phyloP scores from a whole-genome alignment of 768 basidiomycete species.

The Mycena amicta region DNA sequence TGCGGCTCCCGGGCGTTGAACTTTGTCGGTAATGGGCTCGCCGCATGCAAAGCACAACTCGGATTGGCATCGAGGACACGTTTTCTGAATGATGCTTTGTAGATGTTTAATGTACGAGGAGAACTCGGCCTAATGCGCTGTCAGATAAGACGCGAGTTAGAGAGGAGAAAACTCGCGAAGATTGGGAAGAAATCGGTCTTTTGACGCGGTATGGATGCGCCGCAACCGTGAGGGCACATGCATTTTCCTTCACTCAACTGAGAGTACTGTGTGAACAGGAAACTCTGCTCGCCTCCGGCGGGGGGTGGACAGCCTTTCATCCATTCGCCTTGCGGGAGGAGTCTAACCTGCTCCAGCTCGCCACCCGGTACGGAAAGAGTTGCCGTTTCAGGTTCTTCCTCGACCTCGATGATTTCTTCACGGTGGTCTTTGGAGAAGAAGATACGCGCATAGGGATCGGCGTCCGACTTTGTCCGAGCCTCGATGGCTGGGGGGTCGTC shows the following conservation, averaged over 20 bases:
- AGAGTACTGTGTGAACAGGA: slow-evolving; percentile 83
- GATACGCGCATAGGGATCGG: slow-evolving; percentile 92
- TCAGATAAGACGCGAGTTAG: slow-evolving; percentile 17
- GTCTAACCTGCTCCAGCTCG: slow-evolving; percentile 48
- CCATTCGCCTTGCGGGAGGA: slow-evolving; percentile 91
- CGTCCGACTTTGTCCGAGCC: slow-evolving; percentile 50
- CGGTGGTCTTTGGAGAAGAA: slow-evolving; percentile 95
- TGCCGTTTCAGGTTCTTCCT: slow-evolving; percentile 70
- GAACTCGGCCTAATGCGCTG: slow-evolving; percentile 64
- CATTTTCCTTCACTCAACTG: slow-evolving; percentile 66
- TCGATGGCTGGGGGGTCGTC: slow-evolving; percentile 56
- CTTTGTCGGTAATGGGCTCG: slow-evolving; percentile 56
- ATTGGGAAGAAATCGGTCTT: slow-evolving; percentile 84
- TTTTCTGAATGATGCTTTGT: slow-evolving; percentile 54
- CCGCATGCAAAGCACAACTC: slow-evolving; percentile 79
- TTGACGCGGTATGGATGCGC: slow-evolving; percentile 56
- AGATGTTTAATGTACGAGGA: slow-evolving; percentile 68
- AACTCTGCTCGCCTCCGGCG: slow-evolving; percentile 88
- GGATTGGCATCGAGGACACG: slow-evolving; percentile 63
- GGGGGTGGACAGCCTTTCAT: slow-evolving; percentile 88
- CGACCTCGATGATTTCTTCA: slow-evolving; percentile 90
- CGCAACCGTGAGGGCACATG: slow-evolving; percentile 77
- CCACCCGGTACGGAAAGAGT: slow-evolving; percentile 37
- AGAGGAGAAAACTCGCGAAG: slow-evolving; percentile 56
- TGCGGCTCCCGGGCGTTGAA: slow-evolving; percentile 44